Base-by-base conservation (phyloP, 495 filamentous ascomycete genomes). In the Neohortaea acidophila region DNA sequence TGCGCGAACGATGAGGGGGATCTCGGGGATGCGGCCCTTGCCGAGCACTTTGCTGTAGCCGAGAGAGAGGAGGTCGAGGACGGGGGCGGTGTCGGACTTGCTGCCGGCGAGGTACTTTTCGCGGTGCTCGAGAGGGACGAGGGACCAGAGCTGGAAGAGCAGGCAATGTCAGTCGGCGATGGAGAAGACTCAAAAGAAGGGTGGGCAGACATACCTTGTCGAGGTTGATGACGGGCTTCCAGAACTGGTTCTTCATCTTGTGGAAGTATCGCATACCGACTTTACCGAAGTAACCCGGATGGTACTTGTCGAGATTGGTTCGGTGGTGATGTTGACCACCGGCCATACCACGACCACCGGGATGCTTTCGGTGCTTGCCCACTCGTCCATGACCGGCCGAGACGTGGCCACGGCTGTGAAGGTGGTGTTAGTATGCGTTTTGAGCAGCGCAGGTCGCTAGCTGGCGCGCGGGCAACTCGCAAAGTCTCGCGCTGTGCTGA, bases 221-320 rank as follows among this genome's bases (percentile, higher is more conserved):
- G 53, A 91, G 64, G 65, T 91, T 91, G 75, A 91, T 73, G 36
- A 75, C 70, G 47, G 82, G 83, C 66, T 84, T 89, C 85, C 85
- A 94, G 73, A 81, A 83, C 50, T 84, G 77, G 68, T 83, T 83
- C 52, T 73, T 67, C 57, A 75, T 72, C 68, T 82, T 83, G 71
- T 91, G 84, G 79, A 91, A 80, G 70, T 89, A 84, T 49, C 85
- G 68, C 85, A 92, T 94, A 70, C 84, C 84, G 45, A 93, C 84
- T 70, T 93, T 94, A 65, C 85, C 85, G 66, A 92, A 94, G 79
- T 91, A 92, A 79, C 82, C 83, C 14, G 81, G 81, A 65, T 87
- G 81, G 77, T 81, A 86, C 66, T 89, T 89, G 67, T 92, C 84
- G 53, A 92, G 66, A 68, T 92, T 93, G 53, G 83, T 93, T 47